phyloP scores from a whole-genome alignment of 768 basidiomycete genomes.

The Lentinula guzmanii region DNA sequence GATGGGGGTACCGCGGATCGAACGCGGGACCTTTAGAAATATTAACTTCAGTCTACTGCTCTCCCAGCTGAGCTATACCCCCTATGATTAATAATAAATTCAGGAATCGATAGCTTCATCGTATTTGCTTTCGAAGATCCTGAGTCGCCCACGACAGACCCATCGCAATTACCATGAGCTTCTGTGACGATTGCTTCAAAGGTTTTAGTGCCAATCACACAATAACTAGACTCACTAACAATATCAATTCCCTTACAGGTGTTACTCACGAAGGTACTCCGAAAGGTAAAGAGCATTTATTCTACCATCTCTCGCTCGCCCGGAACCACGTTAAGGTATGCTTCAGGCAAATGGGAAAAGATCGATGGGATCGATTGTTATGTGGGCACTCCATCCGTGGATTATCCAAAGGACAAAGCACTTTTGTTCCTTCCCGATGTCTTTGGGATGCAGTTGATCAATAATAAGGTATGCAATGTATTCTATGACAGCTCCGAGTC shows the following conservation, averaged over 20 bases:
- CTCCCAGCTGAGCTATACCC: too few relatives aligned
- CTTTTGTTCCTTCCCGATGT: conserved; percentile 34
- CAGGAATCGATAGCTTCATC: too few relatives aligned
- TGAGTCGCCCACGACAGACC: too few relatives aligned
- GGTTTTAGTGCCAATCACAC: conserved; percentile 6
- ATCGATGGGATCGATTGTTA: conserved; percentile 34
- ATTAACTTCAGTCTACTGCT: too few relatives aligned
- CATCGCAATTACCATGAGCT: conserved; percentile 5
- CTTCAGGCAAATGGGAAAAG: conserved; percentile 23
- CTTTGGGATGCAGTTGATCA: conserved; percentile 26
- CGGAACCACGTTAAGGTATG: too few relatives aligned
- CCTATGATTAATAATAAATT: too few relatives aligned
- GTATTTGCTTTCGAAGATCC: too few relatives aligned
- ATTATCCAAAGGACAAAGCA: conserved; percentile 31
- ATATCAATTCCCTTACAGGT: conserved; percentile 16
- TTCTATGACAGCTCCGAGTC: not conserved
- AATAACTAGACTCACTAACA: not conserved
- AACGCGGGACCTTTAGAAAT: too few relatives aligned
- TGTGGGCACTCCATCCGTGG: conserved; percentile 28
- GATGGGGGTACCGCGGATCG: too few relatives aligned
- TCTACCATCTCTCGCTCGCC: not conserved
- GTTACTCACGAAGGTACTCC: conserved; percentile 18
- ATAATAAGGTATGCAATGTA: conserved; percentile 20
- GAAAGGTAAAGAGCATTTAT: conserved; percentile 5
- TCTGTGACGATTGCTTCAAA: conserved; percentile 21